Conservation (phyloP, 2,329 filamentous ascomycete species). For the Trichoderma pleuroti region DNA sequence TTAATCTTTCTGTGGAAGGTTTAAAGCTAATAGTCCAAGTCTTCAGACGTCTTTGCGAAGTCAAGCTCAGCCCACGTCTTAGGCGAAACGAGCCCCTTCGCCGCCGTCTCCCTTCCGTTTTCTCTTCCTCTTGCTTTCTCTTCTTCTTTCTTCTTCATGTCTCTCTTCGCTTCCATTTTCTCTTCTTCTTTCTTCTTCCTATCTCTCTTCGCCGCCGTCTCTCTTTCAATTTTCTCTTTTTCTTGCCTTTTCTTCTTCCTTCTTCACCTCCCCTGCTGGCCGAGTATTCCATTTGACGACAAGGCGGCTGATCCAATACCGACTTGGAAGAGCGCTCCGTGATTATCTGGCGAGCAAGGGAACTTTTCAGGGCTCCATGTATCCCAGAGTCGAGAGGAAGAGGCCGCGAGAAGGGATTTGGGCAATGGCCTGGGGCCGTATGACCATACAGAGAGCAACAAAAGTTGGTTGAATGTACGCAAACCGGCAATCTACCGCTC, state of each 20-base stretch:
- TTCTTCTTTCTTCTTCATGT: too few species aligned
- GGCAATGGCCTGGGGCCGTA: not conserved
- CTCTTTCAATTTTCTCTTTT: too few species aligned
- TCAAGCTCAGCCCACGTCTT: not conserved
- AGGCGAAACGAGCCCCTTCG: too few species aligned
- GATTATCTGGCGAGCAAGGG: not conserved
- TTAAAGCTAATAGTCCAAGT: not conserved
- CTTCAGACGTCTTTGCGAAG: not conserved
- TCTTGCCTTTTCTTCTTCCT: not conserved
- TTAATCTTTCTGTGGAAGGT: not conserved
- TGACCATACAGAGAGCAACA: not conserved
- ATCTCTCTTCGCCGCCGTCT: too few species aligned
- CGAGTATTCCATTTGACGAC: not conserved
- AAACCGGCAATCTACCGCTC: not conserved
- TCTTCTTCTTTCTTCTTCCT: not conserved
- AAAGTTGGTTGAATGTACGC: not conserved
- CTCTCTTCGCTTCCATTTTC: too few species aligned
- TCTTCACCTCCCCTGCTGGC: not conserved
- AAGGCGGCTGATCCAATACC: fast-evolving
- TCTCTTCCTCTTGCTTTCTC: too few species aligned
- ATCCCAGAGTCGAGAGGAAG: not conserved
- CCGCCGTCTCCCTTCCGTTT: too few species aligned
- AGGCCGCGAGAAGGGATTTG: not conserved
- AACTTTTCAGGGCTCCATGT: not conserved
- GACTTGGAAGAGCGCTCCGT: not conserved